phyloP scores from a whole-genome alignment of 768 basidiomycete species.

The Tephrocybe sp. region DNA sequence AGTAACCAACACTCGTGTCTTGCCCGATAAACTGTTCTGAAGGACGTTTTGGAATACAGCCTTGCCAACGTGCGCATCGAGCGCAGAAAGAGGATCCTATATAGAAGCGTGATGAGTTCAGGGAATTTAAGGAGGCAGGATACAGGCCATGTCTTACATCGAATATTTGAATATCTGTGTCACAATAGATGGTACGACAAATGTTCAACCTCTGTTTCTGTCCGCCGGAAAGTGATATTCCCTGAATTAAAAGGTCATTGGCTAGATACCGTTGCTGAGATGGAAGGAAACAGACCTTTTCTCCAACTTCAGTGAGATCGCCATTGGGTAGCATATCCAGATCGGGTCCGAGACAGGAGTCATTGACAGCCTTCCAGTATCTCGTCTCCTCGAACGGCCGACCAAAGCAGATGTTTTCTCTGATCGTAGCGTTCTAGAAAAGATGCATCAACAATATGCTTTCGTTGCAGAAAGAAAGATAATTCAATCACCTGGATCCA shows the following conservation, averaged over 20 bases:
- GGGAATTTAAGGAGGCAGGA: background rate
- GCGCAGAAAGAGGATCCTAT: slow-evolving; percentile 82
- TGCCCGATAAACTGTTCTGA: slow-evolving; percentile 56
- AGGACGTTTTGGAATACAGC: slow-evolving; percentile 85
- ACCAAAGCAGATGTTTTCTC: slow-evolving; percentile 91
- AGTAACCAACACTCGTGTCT: slow-evolving; percentile 88
- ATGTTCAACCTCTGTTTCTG: slow-evolving; percentile 81
- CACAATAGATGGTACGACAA: slow-evolving; percentile 83
- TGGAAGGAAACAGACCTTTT: slow-evolving; percentile 39
- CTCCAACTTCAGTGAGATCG: slow-evolving; percentile 84
- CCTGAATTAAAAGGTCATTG: slow-evolving; percentile 34
- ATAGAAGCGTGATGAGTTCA: background rate
- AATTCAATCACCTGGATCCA: slow-evolving; percentile 74
- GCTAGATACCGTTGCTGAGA: background rate
- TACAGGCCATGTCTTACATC: slow-evolving; percentile 52
- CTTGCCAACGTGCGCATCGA: slow-evolving; percentile 92
- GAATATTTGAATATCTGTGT: slow-evolving; percentile 85
- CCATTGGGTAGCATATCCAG: slow-evolving; percentile 74
- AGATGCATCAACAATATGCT: slow-evolving; percentile 6
- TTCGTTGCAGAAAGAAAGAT: background rate
- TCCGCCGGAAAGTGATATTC: slow-evolving; percentile 87
- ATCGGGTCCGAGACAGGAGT: slow-evolving; percentile 80
- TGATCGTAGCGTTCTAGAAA: slow-evolving; percentile 72
- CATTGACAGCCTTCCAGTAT: slow-evolving; percentile 80
- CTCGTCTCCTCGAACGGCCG: slow-evolving; percentile 75